Percentiles rank a stretch among this genome's conserved stretches.
These are phyloP conservation scores for Stephania cephalantha DNA, from an alignment of 164 flowering plant genomes.

Conservation along the genomic window DNA sequence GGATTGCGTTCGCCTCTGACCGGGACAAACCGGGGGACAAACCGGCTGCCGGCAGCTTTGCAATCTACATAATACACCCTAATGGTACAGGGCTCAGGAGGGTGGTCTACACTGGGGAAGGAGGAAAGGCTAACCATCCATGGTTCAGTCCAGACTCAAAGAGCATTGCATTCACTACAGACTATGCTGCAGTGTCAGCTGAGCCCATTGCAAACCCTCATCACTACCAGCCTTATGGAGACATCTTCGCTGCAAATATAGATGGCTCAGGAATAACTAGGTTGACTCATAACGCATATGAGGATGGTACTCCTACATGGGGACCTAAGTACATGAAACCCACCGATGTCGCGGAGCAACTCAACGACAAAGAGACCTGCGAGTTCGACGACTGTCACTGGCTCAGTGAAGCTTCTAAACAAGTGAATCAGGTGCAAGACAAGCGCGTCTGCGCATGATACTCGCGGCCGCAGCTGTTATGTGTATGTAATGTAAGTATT, in stretches of 20 bases:
- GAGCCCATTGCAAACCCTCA: constrained; percentile 84
- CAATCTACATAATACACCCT: constrained; percentile 59
- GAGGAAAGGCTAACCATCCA: constrained; percentile 77
- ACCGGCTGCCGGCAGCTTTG: constrained; percentile 68
- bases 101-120: constrained; percentile 53
- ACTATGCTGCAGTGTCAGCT: constrained; percentile 73
- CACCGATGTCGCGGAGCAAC: constrained; percentile 34
- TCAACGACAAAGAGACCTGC: constrained; percentile 29
- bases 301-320: constrained; percentile 94
- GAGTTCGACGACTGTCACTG: constrained; percentile 72
- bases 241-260: constrained; percentile 47
- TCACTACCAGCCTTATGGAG: constrained; percentile 88
- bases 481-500: neutral
- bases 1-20: constrained; percentile 86
- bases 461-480: neutral
- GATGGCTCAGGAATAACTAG: constrained; percentile 62
- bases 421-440: neutral
- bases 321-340: constrained; percentile 40
- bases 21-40: constrained; percentile 56
- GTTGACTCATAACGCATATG: constrained; percentile 73
- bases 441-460: neutral
- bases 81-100: constrained; percentile 70
- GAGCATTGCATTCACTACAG: constrained; percentile 61
- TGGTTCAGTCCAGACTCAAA: constrained; percentile 76
- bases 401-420: constrained; percentile 27